Conservation (phyloP, 2,329 filamentous ascomycete genomes). For the Talaromyces sp. region DNA sequence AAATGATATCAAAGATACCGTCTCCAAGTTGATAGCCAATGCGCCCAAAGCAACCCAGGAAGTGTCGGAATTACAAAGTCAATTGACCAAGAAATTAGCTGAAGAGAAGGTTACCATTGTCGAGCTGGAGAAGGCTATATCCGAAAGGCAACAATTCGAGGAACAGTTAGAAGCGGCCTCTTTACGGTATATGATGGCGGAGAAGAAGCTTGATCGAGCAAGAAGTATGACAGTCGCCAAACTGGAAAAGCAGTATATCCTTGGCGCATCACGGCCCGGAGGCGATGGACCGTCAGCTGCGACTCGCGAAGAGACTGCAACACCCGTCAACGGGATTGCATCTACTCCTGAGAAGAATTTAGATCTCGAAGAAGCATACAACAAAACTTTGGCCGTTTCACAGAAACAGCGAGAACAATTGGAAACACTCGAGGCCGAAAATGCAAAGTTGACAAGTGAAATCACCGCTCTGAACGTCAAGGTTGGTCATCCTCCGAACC, state of each 20-base stretch:
- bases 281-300: conserved; percentile 47
- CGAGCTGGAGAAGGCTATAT: conserved; percentile 70
- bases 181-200: conserved; percentile 87
- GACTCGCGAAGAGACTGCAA: conserved; percentile 53
- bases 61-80: conserved; percentile 68
- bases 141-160: conserved; percentile 80
- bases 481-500: conserved; percentile 32
- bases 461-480: conserved; percentile 69
- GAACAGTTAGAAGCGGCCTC: conserved; percentile 87
- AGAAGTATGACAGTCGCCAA: conserved; percentile 89
- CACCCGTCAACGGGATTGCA: conserved; percentile 55
- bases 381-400: conserved; percentile 72
- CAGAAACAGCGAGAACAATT: conserved; percentile 87
- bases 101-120: conserved; percentile 77
- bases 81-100: conserved; percentile 72
- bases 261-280: conserved; percentile 57
- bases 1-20: conserved; percentile 70
- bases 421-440: conserved; percentile 73
- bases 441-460: conserved; percentile 71
- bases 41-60: conserved; percentile 59
- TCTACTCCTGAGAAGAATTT: conserved; percentile 58
- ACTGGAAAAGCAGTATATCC: conserved; percentile 82
- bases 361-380: conserved; percentile 72
- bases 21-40: conserved; percentile 65
- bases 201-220: conserved; percentile 87